A percentile compares a stretch with the other conserved stretches of the same genome.
Evolutionary conservation across 177 flowering plant species (phyloP).

Genomic region (Telopea speciosissima): DNA sequence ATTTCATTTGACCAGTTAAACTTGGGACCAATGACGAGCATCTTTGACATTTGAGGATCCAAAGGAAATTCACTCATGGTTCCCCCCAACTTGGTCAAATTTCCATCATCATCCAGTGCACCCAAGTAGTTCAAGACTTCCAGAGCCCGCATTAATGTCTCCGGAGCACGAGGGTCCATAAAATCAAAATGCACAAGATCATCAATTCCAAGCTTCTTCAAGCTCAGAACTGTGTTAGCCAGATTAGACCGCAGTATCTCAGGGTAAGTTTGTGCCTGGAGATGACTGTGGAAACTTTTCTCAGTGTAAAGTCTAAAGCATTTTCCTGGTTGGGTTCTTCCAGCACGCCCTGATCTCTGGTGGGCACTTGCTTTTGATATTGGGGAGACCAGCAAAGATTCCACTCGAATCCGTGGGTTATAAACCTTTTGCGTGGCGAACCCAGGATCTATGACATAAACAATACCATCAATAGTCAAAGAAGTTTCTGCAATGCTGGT

Average conservation of each 20-base stretch:
- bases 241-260: constrained; percentile 74
- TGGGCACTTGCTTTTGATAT: constrained; percentile 87
- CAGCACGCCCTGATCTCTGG: constrained; percentile 86
- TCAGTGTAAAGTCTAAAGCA: constrained; percentile 76
- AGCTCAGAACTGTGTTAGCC: constrained; percentile 74
- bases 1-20: constrained; percentile 83
- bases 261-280: constrained; percentile 72
- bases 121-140: constrained; percentile 77
- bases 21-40: constrained; percentile 74
- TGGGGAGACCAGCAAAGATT: constrained; percentile 73
- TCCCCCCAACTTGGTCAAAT: constrained; percentile 66
- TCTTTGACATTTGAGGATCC: constrained; percentile 85
- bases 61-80: constrained; percentile 78
- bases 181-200: constrained; percentile 82
- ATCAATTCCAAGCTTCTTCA: constrained; percentile 77
- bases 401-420: constrained; percentile 72
- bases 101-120: constrained; percentile 80
- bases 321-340: constrained; percentile 85
- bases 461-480: constrained; percentile 78
- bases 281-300: constrained; percentile 60
- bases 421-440: constrained; percentile 77
- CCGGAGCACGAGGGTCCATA: constrained; percentile 91
- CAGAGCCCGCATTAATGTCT: constrained; percentile 79
- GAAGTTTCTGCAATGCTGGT: constrained; percentile 88
- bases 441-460: constrained; percentile 80